Conservation (phyloP, 2,329 filamentous ascomycete genomes). For the Tolypocladium paradoxum region DNA sequence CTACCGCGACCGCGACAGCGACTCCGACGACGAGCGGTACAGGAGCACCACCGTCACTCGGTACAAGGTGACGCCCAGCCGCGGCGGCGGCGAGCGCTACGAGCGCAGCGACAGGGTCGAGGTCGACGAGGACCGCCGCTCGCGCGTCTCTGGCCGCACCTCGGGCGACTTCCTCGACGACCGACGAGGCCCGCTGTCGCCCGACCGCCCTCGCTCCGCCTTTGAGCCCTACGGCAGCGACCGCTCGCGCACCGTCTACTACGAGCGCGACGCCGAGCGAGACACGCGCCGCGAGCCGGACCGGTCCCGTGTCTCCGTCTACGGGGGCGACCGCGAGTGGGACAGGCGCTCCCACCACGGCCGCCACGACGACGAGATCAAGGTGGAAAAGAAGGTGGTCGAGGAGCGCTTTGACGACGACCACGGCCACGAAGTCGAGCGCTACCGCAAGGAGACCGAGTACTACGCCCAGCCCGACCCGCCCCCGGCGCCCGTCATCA, state of each 20-base stretch:
- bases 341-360: slow-evolving; percentile 29
- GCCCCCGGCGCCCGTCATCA: slow-evolving; percentile 40
- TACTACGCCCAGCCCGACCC: slow-evolving; percentile 45
- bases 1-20: slow-evolving; percentile 22
- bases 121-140: slow-evolving; percentile 34
- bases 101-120: slow-evolving; percentile 29
- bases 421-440: slow-evolving; percentile 40
- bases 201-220: slow-evolving; percentile 41
- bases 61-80: slow-evolving; percentile 37
- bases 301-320: slow-evolving; percentile 21
- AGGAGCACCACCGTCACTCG: slow-evolving; percentile 38
- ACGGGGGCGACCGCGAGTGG: slow-evolving; percentile 33
- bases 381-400: slow-evolving; percentile 38
- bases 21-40: slow-evolving; percentile 34
- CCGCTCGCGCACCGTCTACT: slow-evolving; percentile 27
- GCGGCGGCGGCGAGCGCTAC: slow-evolving; percentile 27
- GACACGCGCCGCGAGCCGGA: slow-evolving; percentile 16
- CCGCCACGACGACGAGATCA: slow-evolving; percentile 39
- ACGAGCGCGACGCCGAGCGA: slow-evolving; percentile 34
- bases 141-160: slow-evolving; percentile 30
- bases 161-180: slow-evolving; percentile 32
- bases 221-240: slow-evolving; percentile 30
- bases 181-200: slow-evolving; percentile 26
- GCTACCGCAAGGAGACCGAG: slow-evolving; percentile 51
- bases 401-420: slow-evolving; percentile 38